Evolutionary conservation across 1,139 yeast genomes (phyloP).

Genomic region (Yamadazyma kanchanaburiensis): DNA sequence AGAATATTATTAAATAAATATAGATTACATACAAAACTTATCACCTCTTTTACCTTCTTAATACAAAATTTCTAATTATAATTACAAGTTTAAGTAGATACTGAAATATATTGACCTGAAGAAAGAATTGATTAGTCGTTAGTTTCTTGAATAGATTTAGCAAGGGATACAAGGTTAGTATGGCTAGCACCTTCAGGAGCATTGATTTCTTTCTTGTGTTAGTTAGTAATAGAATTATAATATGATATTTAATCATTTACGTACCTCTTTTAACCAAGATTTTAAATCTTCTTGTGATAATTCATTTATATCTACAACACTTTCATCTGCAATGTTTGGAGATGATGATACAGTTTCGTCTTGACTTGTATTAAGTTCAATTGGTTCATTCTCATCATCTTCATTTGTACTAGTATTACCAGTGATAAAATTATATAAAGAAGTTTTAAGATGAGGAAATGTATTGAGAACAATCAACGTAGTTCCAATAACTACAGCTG

Average conservation of each 20-base stretch:
- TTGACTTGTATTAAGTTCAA: constrained; percentile 16
- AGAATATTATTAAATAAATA: constrained; percentile 2
- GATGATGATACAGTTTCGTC: constrained; percentile 4
- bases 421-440: constrained; percentile 20
- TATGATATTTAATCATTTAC: constrained; percentile 15
- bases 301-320: constrained; percentile 27
- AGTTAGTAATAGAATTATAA: constrained; percentile 24
- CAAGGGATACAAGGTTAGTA: constrained; percentile 48
- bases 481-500: constrained; percentile 35
- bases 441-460: constrained; percentile 46
- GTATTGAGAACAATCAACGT: constrained; percentile 45
- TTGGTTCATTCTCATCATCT: constrained; percentile 19
- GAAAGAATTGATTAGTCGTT: constrained; percentile 17
- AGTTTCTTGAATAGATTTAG: constrained; percentile 37
- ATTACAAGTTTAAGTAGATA: constrained; percentile 9
- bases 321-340: constrained; percentile 14
- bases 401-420: constrained; percentile 17
- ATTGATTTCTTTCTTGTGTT: constrained; percentile 40
- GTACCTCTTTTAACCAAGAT: constrained; percentile 30
- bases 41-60: constrained; percentile 1
- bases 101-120: constrained; percentile 21
- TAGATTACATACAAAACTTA: constrained; percentile 1
- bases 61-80: constrained; percentile 5
- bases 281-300: constrained; percentile 42
- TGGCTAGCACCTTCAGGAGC: constrained; percentile 47